Evolutionary conservation across 306 rosid genomes (phyloP).

Genomic region (Pueraria montana): DNA sequence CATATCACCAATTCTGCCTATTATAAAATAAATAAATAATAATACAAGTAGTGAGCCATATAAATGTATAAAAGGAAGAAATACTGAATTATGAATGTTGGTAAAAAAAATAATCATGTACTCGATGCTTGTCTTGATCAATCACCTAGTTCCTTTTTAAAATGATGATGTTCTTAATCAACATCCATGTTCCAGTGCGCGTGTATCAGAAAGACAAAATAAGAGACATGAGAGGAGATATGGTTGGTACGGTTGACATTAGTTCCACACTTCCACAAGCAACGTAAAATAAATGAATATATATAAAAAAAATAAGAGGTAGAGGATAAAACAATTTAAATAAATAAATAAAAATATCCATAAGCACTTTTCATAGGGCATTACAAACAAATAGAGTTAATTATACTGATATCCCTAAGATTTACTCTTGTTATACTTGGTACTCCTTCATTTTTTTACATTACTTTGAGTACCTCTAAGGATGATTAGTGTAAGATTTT

Average conservation of each 20-base stretch:
- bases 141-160: neutral
- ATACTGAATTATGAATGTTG: neutral
- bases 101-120: neutral
- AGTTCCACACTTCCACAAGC: constrained; percentile 6
- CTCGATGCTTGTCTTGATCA: neutral
- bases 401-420: no score
- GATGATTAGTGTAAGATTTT: no score
- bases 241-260: neutral
- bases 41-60: neutral
- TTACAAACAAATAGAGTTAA: neutral
- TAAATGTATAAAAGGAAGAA: neutral
- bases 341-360: neutral
- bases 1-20: neutral
- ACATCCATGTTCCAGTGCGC: neutral
- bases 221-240: neutral
- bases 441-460: no score
- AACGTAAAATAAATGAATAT: neutral
- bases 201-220: neutral
- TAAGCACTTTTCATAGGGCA: neutral
- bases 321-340: neutral
- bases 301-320: neutral
- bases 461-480: no score
- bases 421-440: no score
- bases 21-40: neutral
- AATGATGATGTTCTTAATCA: neutral